Evolutionary conservation across 1,284 basidiomycete genomes (phyloP), one percentile per base, ranked within the genome.

Genomic region (Trametes versicolor): DNA sequence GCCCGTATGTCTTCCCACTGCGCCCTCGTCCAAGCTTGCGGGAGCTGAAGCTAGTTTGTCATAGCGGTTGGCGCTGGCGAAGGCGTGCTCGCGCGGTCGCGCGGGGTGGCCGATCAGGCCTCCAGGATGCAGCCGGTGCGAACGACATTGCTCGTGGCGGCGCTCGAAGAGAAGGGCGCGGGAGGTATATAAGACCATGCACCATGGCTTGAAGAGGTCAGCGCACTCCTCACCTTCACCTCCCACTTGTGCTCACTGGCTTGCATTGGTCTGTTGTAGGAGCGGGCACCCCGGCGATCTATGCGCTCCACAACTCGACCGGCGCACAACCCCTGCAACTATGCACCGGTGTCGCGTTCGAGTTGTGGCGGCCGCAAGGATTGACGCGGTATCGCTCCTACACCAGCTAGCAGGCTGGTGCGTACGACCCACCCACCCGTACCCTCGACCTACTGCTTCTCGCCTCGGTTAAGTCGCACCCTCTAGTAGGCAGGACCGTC

Each of bases 311-410:
- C 66, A 43, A 70, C 58, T 58, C 66, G 66, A 43, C 25, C 43
- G 43, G 64, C 58, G 67, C 21, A 52, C 60, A 62, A n/a, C 62
- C 39, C 32, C 32, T 62, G 64, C 60, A 65, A 43, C 27, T 60
- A 41, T 57, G 57, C 64, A 61, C 47, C 37, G 62, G 58, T 43
- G 53, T 64, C 56, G 69, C 58, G 19, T 34, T 51, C 66, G 66
- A 60, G 58, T 70, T 65, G 66, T 70, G 69, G 69, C 69, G 69
- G 69, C 66, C 69, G 69, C 69, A 70, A 70, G 69, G 69, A 70
- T 70, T 70, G 66, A 63, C 63, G 64, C 57, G 63, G 50, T 56
- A 54, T 55, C 54, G 61, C 53, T 59, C 36, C 60, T 58, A 53
- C 60, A 59, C 45, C 56, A 59, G 60, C 19, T 52, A 37, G 60